Percentiles rank a stretch among this genome's conserved stretches.
phyloP scores from a whole-genome alignment of 495 filamentous ascomycete species.

The Penicillium cosmopolitanum region DNA sequence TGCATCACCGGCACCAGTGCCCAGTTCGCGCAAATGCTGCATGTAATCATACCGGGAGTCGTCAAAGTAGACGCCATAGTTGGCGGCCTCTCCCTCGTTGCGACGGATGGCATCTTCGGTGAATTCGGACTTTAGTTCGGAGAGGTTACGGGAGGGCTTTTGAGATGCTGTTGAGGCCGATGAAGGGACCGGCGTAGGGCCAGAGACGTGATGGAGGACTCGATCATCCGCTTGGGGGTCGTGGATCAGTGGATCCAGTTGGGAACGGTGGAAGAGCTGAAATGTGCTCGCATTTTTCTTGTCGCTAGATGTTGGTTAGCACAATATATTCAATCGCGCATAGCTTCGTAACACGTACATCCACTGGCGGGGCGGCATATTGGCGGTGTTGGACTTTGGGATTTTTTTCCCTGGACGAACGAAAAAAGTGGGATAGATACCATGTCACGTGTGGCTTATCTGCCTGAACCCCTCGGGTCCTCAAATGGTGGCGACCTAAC shows the following conservation, averaged over 20 bases:
- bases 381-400: conserved; percentile 17
- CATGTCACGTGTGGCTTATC: conserved; percentile 44
- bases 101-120: conserved; percentile 66
- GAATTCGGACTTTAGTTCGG: conserved; percentile 79
- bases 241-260: conserved; percentile 95
- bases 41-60: conserved; percentile 98
- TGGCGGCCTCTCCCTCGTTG: conserved; percentile 96
- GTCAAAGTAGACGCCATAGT: conserved; percentile 85
- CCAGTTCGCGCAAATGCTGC: conserved; percentile 94
- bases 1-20: conserved; percentile 60
- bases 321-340: neutral
- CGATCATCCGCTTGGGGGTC: conserved; percentile 80
- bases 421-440: conserved; percentile 41
- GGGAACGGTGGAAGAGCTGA: conserved; percentile 90
- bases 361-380: conserved; percentile 83
- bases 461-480: conserved; percentile 34
- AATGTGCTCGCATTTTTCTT: conserved; percentile 94
- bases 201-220: conserved; percentile 63
- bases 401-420: conserved; percentile 24
- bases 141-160: conserved; percentile 51
- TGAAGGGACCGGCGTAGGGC: conserved; percentile 37
- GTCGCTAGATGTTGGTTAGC: conserved; percentile 60
- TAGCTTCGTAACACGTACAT: conserved; percentile 62
- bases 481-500: conserved; percentile 12
- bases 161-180: conserved; percentile 38